phyloP scores from a whole-genome alignment of 306 rosid species.

The Rosa rugosa region DNA sequence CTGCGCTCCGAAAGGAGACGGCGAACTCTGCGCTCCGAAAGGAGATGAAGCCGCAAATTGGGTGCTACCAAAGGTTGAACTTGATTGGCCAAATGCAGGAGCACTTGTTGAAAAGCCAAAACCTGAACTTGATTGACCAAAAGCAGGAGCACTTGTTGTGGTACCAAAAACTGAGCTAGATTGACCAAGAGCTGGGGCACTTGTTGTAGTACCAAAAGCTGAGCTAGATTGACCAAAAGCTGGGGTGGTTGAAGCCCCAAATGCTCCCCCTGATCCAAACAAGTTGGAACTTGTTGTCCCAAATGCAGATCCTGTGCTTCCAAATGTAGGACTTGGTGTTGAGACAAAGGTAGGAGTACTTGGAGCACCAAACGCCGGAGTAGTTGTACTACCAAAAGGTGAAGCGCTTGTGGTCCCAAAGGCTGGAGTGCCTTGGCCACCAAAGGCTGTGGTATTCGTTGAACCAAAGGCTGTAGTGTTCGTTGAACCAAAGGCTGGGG shows the following conservation, averaged over 20 bases:
- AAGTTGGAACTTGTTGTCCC: slow-evolving; percentile 55
- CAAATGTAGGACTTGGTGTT: slow-evolving; percentile 61
- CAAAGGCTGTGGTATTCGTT: background rate
- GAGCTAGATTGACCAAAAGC: slow-evolving; percentile 45
- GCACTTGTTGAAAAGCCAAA: slow-evolving; percentile 61
- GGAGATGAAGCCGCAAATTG: slow-evolving; percentile 68
- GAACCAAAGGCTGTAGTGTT: slow-evolving; percentile 28
- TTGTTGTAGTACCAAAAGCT: slow-evolving; percentile 60
- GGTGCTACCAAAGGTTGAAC: slow-evolving; percentile 73
- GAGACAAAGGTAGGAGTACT: slow-evolving; percentile 55
- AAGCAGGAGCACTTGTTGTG: slow-evolving; percentile 40
- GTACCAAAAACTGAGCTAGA: slow-evolving; percentile 73
- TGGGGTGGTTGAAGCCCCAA: slow-evolving; percentile 63
- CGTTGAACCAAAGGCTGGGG: slow-evolving; percentile 32
- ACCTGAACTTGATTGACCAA: slow-evolving; percentile 53
- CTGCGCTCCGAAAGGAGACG: slow-evolving; percentile 77
- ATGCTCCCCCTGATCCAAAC: slow-evolving; percentile 71
- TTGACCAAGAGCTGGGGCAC: slow-evolving; percentile 68
- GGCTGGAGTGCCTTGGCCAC: slow-evolving; percentile 37
- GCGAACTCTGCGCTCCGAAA: slow-evolving; percentile 77
- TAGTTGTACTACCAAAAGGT: slow-evolving; percentile 53
- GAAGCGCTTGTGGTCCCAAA: slow-evolving; percentile 44
- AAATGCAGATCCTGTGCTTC: slow-evolving; percentile 56
- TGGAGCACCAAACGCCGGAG: slow-evolving; percentile 49
- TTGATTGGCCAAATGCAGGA: slow-evolving; percentile 65